Conservation (phyloP, 257 asterid genomes). For the Solanum commersonii region DNA sequence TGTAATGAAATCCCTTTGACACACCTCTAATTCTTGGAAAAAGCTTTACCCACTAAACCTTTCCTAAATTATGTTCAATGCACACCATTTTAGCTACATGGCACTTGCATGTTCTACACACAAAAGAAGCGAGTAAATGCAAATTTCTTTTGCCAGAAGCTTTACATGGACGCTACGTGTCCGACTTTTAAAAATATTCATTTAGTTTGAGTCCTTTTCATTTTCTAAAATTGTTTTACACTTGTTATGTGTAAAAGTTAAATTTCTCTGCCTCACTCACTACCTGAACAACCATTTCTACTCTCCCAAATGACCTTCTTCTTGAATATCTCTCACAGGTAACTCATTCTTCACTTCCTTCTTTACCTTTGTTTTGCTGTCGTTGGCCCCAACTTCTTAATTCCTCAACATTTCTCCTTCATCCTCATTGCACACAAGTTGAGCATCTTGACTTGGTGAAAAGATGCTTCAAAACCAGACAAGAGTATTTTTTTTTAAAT, state of each 20-base stretch:
- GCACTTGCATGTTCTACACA: neutral
- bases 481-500: neutral
- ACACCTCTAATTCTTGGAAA: neutral
- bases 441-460: neutral
- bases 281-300: neutral
- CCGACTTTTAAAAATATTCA: neutral
- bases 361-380: neutral
- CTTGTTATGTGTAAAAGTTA: neutral
- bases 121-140: neutral
- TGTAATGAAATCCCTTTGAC: neutral
- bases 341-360: neutral
- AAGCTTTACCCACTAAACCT: neutral
- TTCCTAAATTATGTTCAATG: neutral
- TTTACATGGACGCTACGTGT: neutral
- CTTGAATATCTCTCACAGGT: neutral
- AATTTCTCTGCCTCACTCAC: neutral
- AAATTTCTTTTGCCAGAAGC: neutral
- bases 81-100: neutral
- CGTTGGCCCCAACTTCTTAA: neutral
- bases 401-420: neutral
- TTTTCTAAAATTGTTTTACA: neutral
- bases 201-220: neutral
- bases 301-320: neutral
- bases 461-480: neutral
- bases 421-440: neutral